A percentile compares a stretch with the other conserved stretches of the same genome.
Conservation (phyloP, 768 basidiomycete genomes). For the Rhodosporidiobolus sp. region DNA sequence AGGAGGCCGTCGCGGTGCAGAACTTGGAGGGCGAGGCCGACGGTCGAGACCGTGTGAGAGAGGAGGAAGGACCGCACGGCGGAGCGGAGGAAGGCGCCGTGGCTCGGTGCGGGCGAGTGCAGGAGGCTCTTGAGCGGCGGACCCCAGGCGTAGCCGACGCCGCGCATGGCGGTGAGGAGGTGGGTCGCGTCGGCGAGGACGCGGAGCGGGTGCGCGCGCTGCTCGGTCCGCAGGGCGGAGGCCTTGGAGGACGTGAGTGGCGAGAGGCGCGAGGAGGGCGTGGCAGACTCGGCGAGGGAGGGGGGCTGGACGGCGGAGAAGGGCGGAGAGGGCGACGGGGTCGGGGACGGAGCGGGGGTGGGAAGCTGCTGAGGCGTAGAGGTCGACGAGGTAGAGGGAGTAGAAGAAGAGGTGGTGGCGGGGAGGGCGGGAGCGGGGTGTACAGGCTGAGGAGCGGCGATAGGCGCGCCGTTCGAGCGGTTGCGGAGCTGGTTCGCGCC, state of each 20-base stretch:
- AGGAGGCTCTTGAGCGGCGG: no score
- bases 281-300: not conserved
- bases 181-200: slow-evolving; percentile 21
- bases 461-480: not conserved
- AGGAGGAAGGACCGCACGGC: not conserved
- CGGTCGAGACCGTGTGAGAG: slow-evolving; percentile 1
- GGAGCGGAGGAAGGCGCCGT: not conserved
- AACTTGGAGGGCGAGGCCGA: slow-evolving; percentile 12
- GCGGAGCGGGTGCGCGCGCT: slow-evolving; percentile 7
- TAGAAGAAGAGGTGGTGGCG: not conserved
- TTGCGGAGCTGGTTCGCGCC: not conserved
- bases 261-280: not conserved
- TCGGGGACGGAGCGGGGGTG: no score
- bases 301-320: slow-evolving; percentile 19
- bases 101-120: not conserved
- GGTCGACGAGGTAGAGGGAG: not conserved
- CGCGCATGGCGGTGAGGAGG: slow-evolving; percentile 29
- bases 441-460: not conserved
- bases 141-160: slow-evolving; percentile 27
- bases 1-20: slow-evolving; percentile 21
- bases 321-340: slow-evolving; percentile 22
- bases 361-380: not conserved
- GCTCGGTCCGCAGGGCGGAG: not conserved
- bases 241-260: not conserved
- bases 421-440: not conserved